phyloP scores from a whole-genome alignment of 2,329 filamentous ascomycete species.

The Cryphonectria japonica region DNA sequence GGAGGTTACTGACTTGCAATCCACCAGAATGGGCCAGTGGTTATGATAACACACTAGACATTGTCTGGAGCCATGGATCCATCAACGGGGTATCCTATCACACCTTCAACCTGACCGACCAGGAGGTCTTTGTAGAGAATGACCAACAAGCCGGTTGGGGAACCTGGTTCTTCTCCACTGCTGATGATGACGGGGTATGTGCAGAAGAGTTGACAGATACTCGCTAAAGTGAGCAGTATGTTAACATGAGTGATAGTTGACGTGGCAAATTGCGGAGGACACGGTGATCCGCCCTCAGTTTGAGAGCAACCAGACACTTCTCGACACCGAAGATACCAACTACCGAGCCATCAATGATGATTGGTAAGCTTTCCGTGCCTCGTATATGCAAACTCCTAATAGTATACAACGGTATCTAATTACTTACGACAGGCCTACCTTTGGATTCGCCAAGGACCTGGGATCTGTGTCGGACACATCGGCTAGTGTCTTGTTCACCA shows the following conservation, averaged over 20 bases:
- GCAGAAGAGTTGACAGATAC: not conserved
- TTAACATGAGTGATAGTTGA: constrained; percentile 48
- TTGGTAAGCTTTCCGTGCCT: constrained; percentile 41
- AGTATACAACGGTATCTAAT: constrained; percentile 9
- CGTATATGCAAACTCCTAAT: not conserved
- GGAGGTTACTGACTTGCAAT: constrained; percentile 21
- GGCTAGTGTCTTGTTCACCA: constrained; percentile 66
- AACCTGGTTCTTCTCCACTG: constrained; percentile 74
- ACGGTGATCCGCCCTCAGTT: constrained; percentile 69
- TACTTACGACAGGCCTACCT: constrained; percentile 65
- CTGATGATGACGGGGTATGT: constrained; percentile 52
- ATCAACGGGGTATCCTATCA: constrained; percentile 63
- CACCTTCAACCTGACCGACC: constrained; percentile 61
- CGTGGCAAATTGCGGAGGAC: constrained; percentile 73
- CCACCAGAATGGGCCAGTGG: constrained; percentile 69
- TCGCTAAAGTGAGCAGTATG: no score
- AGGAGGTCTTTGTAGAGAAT: constrained; percentile 69
- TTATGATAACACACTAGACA: constrained; percentile 56
- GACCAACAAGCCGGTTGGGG: constrained; percentile 81
- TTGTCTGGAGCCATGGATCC: constrained; percentile 65
- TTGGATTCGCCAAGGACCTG: constrained; percentile 73
- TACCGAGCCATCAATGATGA: constrained; percentile 71
- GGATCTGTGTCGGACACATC: constrained; percentile 44
- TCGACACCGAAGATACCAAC: constrained; percentile 64
- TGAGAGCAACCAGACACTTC: constrained; percentile 61